Evolutionary conservation across 179 eudicot species (phyloP).

Genomic region (Sideroxylon spinosum): DNA sequence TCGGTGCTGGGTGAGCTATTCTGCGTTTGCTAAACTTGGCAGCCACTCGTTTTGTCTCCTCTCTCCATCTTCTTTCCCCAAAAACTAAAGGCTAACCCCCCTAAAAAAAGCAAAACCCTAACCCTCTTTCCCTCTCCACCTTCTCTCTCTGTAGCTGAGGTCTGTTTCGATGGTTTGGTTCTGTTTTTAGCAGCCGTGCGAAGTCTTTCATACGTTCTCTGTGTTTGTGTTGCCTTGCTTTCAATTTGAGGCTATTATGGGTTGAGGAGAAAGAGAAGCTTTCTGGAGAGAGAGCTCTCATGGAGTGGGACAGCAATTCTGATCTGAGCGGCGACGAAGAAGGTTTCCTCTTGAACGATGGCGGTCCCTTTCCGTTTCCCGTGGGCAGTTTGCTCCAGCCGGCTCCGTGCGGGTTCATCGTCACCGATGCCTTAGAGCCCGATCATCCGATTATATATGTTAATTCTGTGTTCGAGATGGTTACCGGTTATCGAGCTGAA

Average conservation of each 20-base stretch:
- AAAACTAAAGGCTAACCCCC: too few relatives aligned
- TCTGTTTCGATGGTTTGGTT: slow-evolving; percentile 9
- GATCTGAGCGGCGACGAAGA: slow-evolving; percentile 69
- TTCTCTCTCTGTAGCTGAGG: slow-evolving; percentile 2
- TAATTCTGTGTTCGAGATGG: slow-evolving; percentile 86
- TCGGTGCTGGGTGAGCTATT: too few relatives aligned
- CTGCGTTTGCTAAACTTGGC: too few relatives aligned
- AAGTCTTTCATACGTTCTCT: not conserved
- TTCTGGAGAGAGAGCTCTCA: slow-evolving; percentile 16
- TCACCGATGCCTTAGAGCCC: slow-evolving; percentile 80
- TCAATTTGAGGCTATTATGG: slow-evolving; percentile 20
- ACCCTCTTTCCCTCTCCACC: too few relatives aligned
- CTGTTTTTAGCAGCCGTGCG: not conserved
- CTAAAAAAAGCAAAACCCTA: too few relatives aligned
- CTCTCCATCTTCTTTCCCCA: too few relatives aligned
- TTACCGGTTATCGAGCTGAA: slow-evolving; percentile 82
- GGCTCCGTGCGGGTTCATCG: slow-evolving; percentile 83
- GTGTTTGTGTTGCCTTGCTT: not conserved
- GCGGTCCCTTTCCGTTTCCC: slow-evolving; percentile 61
- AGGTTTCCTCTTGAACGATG: slow-evolving; percentile 65
- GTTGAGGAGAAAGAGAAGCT: slow-evolving; percentile 3
- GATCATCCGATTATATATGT: slow-evolving; percentile 85
- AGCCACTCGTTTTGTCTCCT: too few relatives aligned
- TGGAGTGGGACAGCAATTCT: slow-evolving; percentile 94
- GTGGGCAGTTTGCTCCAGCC: slow-evolving; percentile 54